These are phyloP conservation scores for Pseudocercospora macadamiae DNA, from an alignment of 2,329 filamentous ascomycete genomes.

Conservation along the genomic window DNA sequence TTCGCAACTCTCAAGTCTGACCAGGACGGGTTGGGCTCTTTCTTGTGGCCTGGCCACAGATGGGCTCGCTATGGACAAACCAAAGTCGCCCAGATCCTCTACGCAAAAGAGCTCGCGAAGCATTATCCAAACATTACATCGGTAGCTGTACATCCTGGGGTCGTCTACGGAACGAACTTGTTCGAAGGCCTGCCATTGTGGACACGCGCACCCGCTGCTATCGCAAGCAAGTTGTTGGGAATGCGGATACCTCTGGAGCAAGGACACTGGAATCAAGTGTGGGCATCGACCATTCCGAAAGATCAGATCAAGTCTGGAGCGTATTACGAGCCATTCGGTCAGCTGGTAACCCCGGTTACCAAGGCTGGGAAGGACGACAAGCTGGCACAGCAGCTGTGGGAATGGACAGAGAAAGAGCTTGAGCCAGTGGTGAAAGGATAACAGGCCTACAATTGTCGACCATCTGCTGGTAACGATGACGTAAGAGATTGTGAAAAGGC, in stretches of 20 bases:
- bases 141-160: slow-evolving; percentile 53
- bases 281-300: slow-evolving; percentile 11
- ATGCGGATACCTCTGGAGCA: background rate
- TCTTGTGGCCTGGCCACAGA: slow-evolving; percentile 15
- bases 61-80: slow-evolving; percentile 47
- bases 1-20: slow-evolving; percentile 5
- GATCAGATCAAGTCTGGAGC: slow-evolving; percentile 29
- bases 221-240: background rate
- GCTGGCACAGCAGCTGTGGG: slow-evolving; percentile 32
- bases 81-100: slow-evolving; percentile 56
- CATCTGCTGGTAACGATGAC: background rate
- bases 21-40: slow-evolving; percentile 15
- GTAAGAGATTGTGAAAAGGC: background rate
- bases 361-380: slow-evolving; percentile 23
- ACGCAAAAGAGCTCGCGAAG: slow-evolving; percentile 45
- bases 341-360: slow-evolving; percentile 10
- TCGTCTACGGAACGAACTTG: slow-evolving; percentile 49
- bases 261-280: slow-evolving; percentile 1
- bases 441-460: background rate
- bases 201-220: background rate
- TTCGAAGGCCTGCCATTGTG: slow-evolving; percentile 26
- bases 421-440: background rate
- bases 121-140: slow-evolving; percentile 50
- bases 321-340: slow-evolving; percentile 35
- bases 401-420: slow-evolving; percentile 36